Evolutionary conservation across 2,329 filamentous ascomycete genomes (phyloP), one percentile per base, ranked within the genome.

Genomic region (Fusarium pseudocircinatum): DNA sequence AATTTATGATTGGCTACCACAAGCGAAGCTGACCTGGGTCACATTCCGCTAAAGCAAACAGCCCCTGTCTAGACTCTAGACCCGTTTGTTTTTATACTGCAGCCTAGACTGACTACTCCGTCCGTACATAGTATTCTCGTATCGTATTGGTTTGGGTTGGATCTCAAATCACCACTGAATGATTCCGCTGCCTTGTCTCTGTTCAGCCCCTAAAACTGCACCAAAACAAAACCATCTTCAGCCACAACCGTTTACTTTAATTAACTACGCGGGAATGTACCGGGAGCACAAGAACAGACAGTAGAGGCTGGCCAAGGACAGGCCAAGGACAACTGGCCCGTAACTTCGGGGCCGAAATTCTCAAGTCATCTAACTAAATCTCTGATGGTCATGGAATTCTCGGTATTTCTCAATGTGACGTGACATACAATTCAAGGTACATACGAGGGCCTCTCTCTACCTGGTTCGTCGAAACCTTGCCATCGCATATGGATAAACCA

Each of bases 1-100:
- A 77, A 72, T 77, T 77, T 75, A 63, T 79, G 67, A 79, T 79
- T 79, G 78, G 77, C 12, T 47, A 52, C 49, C 50, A 44, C 66
- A 80, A 78, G 78, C 78, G 78, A 80, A 76, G 61, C 59, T 62
- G 71, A 71, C 69, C 56, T 68, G 63, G 67, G 59, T 63, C 53
- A 54, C 67, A 75, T 77, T 77, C 75, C 75, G 74, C 75, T 60
- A 74, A 70, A 58, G 47, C 58, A 68, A 58, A 30, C 50, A 46
- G 40, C 50, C 63, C 69, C 63, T 36, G 63, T 63, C 69, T 46
- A 60, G 47, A 37, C 62, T 63, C 69, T 46, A 60, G 53, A 36
- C 61, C 46, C 24, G 37, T 32, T 43, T 32, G 24, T 24, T 46
- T 62, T 42, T 47, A 63, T 34, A 54, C 50, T 32, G 49, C 22